Conservation (phyloP, 257 asterid genomes). For the Gentiana straminea region DNA sequence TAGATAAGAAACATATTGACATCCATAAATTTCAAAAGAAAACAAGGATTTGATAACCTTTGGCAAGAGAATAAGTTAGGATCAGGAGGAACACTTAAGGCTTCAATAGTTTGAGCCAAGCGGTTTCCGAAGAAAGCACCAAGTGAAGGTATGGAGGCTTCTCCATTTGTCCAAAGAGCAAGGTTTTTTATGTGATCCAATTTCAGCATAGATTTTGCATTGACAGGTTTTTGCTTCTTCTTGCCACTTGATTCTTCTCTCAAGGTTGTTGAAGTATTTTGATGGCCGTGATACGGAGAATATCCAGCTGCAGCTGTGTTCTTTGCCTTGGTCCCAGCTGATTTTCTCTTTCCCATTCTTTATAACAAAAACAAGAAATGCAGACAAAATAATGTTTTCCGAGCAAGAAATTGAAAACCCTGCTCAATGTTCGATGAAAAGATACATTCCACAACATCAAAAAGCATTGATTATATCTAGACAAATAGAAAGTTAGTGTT, state of each 20-base stretch:
- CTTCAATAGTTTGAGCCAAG: constrained; percentile 48
- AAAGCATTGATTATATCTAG: too few species aligned
- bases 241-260: constrained; percentile 45
- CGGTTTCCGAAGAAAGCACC: constrained; percentile 61
- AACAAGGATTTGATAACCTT: constrained; percentile 25
- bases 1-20: too few species aligned
- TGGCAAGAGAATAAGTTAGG: constrained; percentile 47
- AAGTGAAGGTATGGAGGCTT: constrained; percentile 41
- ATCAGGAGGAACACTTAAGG: constrained; percentile 42
- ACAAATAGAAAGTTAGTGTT: too few species aligned
- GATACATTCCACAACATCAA: too few species aligned
- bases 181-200: constrained; percentile 50
- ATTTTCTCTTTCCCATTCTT: constrained; percentile 2
- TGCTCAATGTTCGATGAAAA: too few species aligned
- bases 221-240: constrained; percentile 35
- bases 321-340: neutral
- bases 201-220: constrained; percentile 50
- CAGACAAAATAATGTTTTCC: too few species aligned
- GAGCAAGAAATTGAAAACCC: too few species aligned
- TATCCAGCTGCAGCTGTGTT: neutral
- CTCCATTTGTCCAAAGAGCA: constrained; percentile 43
- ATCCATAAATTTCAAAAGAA: too few species aligned
- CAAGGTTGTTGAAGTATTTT: constrained; percentile 19
- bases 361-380: neutral
- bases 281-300: neutral